Percentiles rank a stretch among this genome's conserved stretches.
Conservation (phyloP, 108 stramenopile genomes). For the Schizochytrium sp. region DNA sequence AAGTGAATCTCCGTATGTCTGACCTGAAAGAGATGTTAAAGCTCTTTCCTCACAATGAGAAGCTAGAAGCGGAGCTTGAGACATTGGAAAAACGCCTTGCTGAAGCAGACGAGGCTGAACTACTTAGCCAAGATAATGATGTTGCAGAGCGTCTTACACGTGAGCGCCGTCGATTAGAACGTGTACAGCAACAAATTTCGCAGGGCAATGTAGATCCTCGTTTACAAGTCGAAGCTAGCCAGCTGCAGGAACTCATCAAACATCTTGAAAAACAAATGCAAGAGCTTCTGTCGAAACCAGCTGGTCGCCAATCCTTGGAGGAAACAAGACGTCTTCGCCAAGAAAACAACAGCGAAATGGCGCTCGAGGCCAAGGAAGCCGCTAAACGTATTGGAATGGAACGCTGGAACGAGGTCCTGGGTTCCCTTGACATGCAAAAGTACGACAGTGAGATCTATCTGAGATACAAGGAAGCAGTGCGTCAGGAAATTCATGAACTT, state of each 20-base stretch:
- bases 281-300: background rate
- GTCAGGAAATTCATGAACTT: slow-evolving; percentile 76
- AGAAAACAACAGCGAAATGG: slow-evolving; percentile 67
- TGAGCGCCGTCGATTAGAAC: slow-evolving; percentile 17
- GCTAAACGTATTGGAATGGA: slow-evolving; percentile 81
- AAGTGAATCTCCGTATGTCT: background rate
- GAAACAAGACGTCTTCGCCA: background rate
- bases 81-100: slow-evolving; percentile 39
- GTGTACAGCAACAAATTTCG: slow-evolving; percentile 23
- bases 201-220: slow-evolving; percentile 6
- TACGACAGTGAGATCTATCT: slow-evolving; percentile 82
- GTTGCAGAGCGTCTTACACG: slow-evolving; percentile 9
- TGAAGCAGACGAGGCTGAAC: slow-evolving; percentile 19
- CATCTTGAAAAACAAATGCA: background rate
- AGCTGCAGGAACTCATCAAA: slow-evolving; percentile 51
- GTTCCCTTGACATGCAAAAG: slow-evolving; percentile 84
- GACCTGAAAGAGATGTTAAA: slow-evolving; percentile 41
- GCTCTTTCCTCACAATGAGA: slow-evolving; percentile 60
- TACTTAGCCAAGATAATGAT: background rate
- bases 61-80: slow-evolving; percentile 31
- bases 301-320: background rate
- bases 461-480: slow-evolving; percentile 71
- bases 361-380: slow-evolving; percentile 77
- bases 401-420: slow-evolving; percentile 79
- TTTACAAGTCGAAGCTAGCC: background rate